phyloP scores from a whole-genome alignment of 352 stramenopile genomes.

The Phytopythium chamaehyphon region DNA sequence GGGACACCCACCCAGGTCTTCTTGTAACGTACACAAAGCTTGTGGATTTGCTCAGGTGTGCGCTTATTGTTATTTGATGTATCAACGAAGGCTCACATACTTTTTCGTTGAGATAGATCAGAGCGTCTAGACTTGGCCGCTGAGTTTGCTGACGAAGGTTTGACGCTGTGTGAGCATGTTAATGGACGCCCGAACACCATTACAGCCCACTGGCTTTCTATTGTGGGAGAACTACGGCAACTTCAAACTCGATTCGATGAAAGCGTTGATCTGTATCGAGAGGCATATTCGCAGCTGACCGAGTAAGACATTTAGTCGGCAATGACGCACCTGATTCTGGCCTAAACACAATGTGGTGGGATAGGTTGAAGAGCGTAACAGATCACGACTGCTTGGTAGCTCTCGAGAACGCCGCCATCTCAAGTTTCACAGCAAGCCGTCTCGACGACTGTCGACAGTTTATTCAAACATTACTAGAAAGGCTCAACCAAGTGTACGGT shows the following conservation, averaged over 20 bases:
- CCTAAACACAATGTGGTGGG: no score
- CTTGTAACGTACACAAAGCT: slow-evolving; percentile 35
- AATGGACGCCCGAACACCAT: slow-evolving; percentile 24
- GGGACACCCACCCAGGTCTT: slow-evolving; percentile 25
- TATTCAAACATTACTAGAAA: slow-evolving; percentile 13
- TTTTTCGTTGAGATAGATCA: slow-evolving; percentile 11
- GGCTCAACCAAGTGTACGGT: slow-evolving; percentile 28
- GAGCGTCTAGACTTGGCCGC: slow-evolving; percentile 24
- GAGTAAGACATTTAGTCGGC: slow-evolving; percentile 21
- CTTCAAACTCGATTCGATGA: slow-evolving; percentile 20
- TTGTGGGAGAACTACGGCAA: slow-evolving; percentile 34
- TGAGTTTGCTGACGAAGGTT: slow-evolving; percentile 27
- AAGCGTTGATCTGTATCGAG: slow-evolving; percentile 26
- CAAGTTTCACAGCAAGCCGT: slow-evolving; percentile 11
- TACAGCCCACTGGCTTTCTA: slow-evolving; percentile 46
- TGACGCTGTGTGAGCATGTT: slow-evolving; percentile 39
- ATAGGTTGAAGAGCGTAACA: slow-evolving; percentile 30
- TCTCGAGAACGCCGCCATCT: slow-evolving; percentile 53
- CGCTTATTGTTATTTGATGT: neutral
- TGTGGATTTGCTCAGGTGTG: slow-evolving; percentile 36
- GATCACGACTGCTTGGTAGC: slow-evolving; percentile 23
- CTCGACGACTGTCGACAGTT: slow-evolving; percentile 16
- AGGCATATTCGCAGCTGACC: slow-evolving; percentile 24
- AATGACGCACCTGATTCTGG: no score
- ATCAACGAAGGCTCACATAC: neutral